Base-by-base conservation (phyloP, 306 rosid genomes). In the Pachyrhizus erosus region DNA sequence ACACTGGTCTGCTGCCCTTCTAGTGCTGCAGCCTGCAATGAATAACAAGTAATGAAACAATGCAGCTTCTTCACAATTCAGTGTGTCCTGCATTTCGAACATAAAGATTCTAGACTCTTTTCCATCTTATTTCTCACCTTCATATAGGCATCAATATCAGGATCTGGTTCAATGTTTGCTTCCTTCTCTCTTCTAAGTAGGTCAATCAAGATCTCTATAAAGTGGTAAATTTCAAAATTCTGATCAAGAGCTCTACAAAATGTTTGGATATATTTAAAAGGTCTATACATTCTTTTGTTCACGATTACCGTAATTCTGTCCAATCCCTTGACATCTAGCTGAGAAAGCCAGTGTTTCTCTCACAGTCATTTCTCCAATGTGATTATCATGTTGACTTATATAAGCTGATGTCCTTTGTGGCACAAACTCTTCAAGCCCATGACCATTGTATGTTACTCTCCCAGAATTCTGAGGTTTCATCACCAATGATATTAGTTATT, bases 311-410 rank as follows among this genome's bases (percentile, higher is more conserved):
- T 91, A 91, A 27, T 89, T 85, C 2, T 87, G 86, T 74, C 97
- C 98, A 27, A 92, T 88, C 68, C 98, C 98, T 94, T 94, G 97
- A 76, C 97, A 92, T 85, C 98, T 90, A 15, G 95, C 97, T 5
- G 98, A 94, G 85, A 94, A 94, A 52, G 92, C 91, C 24, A 94
- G 72, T 21, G 98, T 94, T 84, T 94, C 98, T 75, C 98, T 86
- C 7, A 94, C 98, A 10, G 97, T 94, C 98, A 94, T 84, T 83
- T 94, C 97, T 29, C 92, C 94, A 45, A 91, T 91, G 62, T 94
- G 98, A 7, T 87, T 81, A 84, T 94, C 98, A 88, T 92, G 65
- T 84, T 94, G 97, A 65, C 95, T 87, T n/a, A 92, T 85, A 58
- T 94, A 94, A 2, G 98, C 95, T 31, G 98, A 83, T 43, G 88